A percentile compares a stretch with the other conserved stretches of the same genome.
Evolutionary conservation across 495 filamentous ascomycete genomes (phyloP).

Genomic region (Cetradonia linearis): DNA sequence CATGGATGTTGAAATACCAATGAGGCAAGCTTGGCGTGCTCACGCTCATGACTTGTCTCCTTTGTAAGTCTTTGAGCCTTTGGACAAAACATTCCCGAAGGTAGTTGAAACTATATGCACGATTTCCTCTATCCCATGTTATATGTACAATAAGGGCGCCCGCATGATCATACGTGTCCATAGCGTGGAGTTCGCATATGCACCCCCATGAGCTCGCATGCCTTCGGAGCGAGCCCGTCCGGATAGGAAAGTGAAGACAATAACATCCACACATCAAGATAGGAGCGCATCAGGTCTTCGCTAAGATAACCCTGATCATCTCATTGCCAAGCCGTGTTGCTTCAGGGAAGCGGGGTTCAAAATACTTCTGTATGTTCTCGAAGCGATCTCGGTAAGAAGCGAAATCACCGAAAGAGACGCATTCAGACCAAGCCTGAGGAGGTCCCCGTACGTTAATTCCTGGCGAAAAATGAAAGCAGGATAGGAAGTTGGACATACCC

Average conservation of each 20-base stretch:
- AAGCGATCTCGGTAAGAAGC: constrained; percentile 84
- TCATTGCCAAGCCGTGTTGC: constrained; percentile 81
- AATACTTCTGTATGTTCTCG: constrained; percentile 78
- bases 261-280: not conserved
- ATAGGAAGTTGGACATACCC: constrained; percentile 38
- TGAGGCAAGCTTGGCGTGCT: no score
- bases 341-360: constrained; percentile 76
- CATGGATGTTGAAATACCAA: no score
- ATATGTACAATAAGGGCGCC: not conserved
- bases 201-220: not conserved
- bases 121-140: not conserved
- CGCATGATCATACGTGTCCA: not conserved
- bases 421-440: constrained; percentile 76
- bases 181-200: not conserved
- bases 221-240: not conserved
- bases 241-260: not conserved
- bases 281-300: constrained; percentile 47
- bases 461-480: not conserved
- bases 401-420: constrained; percentile 82
- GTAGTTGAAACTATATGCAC: not conserved
- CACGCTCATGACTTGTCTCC: no score
- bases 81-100: no score
- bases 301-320: constrained; percentile 93
- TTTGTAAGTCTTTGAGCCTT: no score
- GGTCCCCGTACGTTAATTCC: not conserved